Evolutionary conservation across 169 alveolate genomes (phyloP), one percentile per base, ranked within the genome.

Genomic region (Plasmodium vivax): DNA sequence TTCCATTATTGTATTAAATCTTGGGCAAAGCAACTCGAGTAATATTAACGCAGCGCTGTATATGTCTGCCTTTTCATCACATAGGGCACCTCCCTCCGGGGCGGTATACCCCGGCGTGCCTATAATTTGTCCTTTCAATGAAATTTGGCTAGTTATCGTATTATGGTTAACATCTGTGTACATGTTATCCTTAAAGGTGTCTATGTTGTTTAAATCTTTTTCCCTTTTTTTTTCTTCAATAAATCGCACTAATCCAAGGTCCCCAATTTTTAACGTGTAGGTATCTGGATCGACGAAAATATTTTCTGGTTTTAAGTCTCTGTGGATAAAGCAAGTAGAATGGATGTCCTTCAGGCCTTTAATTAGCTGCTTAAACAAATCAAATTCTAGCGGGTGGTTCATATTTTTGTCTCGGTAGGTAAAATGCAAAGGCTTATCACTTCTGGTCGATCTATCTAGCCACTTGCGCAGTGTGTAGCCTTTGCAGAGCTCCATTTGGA

Each of bases 81-180:
- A 98, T 82, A 96, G 88, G 4, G 98, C 98, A 16, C 99, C 99
- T 8, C 99, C 99, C 81, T 98, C 99, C 0, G 99, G 99, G 0
- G 99, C 98, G 38, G 98, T 96, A 95, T 98, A 98, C 19, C 98
- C 99, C 12, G 99, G 99, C 2, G 99, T 98, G 32, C 99, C 99
- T 34, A 98, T 98, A 12, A 98, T 96, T 73, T 98, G 98, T 32
- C 98, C 99, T 47, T 97, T 91, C 43, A 96, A 94, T 23, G 98
- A 96, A 74, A 96, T 93, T 82, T 96, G 97, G 30, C 95, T 80
- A 83, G 80, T 80, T 91, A 84, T 58, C 12, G 93, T 73, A 80
- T 92, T 82, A n/a, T 92, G 95, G 32, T 92, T 92, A 62, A 82
- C 23, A 56, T 92, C 93, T 34, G 93, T 75, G 81, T 79, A 92